phyloP scores from a whole-genome alignment of 2,329 filamentous ascomycete genomes.

The Cercospora sp. region DNA sequence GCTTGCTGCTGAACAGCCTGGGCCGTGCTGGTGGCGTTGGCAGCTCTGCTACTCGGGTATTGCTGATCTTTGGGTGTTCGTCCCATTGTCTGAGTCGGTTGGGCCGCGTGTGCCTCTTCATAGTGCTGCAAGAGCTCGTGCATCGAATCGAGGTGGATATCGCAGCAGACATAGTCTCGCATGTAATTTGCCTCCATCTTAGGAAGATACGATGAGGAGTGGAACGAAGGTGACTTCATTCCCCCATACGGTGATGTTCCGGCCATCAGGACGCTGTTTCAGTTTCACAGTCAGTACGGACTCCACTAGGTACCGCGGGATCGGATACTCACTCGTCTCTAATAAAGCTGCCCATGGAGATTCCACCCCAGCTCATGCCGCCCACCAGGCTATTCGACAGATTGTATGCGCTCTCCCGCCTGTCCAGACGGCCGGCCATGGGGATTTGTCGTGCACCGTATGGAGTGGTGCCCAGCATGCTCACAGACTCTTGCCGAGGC shows the following conservation, averaged over 20 bases:
- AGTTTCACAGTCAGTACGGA: constrained; percentile 25
- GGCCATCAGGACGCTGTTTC: constrained; percentile 81
- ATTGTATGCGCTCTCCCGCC: constrained; percentile 56
- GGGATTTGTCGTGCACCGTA: constrained; percentile 63
- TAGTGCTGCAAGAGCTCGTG: constrained; percentile 97
- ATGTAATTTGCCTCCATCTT: constrained; percentile 84
- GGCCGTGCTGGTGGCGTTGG: constrained; percentile 40
- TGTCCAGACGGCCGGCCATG: constrained; percentile 52
- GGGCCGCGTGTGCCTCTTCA: constrained; percentile 85
- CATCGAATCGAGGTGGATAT: constrained; percentile 81
- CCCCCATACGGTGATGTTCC: constrained; percentile 85
- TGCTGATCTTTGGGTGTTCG: constrained; percentile 43
- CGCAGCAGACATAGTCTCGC: constrained; percentile 95
- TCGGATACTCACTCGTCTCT: constrained; percentile 82
- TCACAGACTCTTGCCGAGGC: constrained; percentile 58
- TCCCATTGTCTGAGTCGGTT: constrained; percentile 44
- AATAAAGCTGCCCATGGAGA: constrained; percentile 96
- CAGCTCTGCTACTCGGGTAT: constrained; percentile 38
- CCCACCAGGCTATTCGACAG: constrained; percentile 61
- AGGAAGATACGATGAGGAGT: constrained; percentile 46
- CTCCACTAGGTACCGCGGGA: background rate
- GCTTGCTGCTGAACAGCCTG: constrained; percentile 40
- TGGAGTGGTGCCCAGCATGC: constrained; percentile 52
- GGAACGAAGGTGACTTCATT: constrained; percentile 85
- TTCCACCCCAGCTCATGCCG: constrained; percentile 95